Evolutionary conservation across 495 filamentous ascomycete genomes (phyloP), one percentile per base, ranked within the genome.

Genomic region (Aspergillus sparsus): DNA sequence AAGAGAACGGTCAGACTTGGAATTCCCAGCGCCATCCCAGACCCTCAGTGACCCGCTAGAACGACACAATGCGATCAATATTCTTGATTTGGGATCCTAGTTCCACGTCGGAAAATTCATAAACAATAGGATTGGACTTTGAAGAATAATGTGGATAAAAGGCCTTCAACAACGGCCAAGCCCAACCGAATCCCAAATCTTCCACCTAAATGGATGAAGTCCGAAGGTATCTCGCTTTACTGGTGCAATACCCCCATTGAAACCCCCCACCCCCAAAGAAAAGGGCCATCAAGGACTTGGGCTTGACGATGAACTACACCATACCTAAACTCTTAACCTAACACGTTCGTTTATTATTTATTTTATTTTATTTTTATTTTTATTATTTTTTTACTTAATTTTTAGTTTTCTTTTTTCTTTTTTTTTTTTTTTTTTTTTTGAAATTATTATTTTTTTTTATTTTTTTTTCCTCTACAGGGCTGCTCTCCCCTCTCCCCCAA

Each of bases 21-120:
- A 55, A 41, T 46, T 39, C 33, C 55, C 55, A 62, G 50, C 39
- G 49, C 49, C 42, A 49, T 68, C 62, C 57, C 56, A 53, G 65
- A 60, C 62, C 50, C 53, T 49, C 53, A 60, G 36, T 62, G 59
- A 67, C 65, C 65, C 65, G 57, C 59, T 57, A 46, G 52, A 60
- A 57, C 57, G 47, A 64, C 60, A 46, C 60, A 56, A 60, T 57
- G 62, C 50, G 44, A 52, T 21, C 56, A 58, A 46, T 50, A 54
- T 36, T 54, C 57, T 42, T 50, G 39, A 50, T 45, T 62, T 57
- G 57, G 55, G 21, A 36, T 55, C 57, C 53, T 53, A 49, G 58
- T 50, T 58, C 63, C 61, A 68, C 61, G 63, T 62, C 61, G 57
- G 53, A 66, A 63, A 61, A 52, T 64, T 67, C 62, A 59, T 52